Base-by-base conservation (phyloP, 139 green algal species). In the Chlorella sp. region DNA sequence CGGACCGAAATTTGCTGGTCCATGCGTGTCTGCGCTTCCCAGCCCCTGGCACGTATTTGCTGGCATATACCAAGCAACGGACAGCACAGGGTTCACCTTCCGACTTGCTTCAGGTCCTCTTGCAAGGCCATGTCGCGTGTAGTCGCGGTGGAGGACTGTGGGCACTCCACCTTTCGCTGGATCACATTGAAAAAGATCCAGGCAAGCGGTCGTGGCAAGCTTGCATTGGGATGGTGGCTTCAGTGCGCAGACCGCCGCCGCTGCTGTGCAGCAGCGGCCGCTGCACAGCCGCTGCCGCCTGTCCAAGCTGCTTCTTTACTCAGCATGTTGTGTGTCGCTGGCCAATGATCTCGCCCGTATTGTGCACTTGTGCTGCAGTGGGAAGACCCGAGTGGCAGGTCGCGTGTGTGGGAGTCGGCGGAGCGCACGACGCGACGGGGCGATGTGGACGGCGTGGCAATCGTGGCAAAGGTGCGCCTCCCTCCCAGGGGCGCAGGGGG, bases 381-480 rank as follows among this genome's bases (percentile, higher is more conserved):
- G 75, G 34, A 90, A 57, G 93, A 95, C 61, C 93, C 88, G 3
- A 75, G 57, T 0, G 93, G 93, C 32, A 89, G 88, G 39, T 53
- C 76, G n/a, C 88, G 93, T 26, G 83, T 93, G 9, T 95, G 93
- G 93, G 93, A 95, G 88, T 91, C 85, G 21, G 90, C 90, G 21
- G 93, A 95, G 48, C 86, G 93, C n/a, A 91, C 64, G 28, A 94
- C 92, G 15, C 89, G 92, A n/a, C 64, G 73, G 37, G 90, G 85
- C 36, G 92, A 66, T 0, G 86, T 93, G 3, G 93, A 95, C 71
- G 93, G 89, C 26, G 90, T 94, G 18, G 93, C 93, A 0, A 93
- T 95, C 36, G 81, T 94, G 21, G 91, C 90, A 0, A 90, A 90
- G 79, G 90, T 92, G 28, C 15, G 71, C 66, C 26, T 73, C 66